phyloP scores from a whole-genome alignment of 2,329 filamentous ascomycete genomes.

The Paraconiothyrium sp. region DNA sequence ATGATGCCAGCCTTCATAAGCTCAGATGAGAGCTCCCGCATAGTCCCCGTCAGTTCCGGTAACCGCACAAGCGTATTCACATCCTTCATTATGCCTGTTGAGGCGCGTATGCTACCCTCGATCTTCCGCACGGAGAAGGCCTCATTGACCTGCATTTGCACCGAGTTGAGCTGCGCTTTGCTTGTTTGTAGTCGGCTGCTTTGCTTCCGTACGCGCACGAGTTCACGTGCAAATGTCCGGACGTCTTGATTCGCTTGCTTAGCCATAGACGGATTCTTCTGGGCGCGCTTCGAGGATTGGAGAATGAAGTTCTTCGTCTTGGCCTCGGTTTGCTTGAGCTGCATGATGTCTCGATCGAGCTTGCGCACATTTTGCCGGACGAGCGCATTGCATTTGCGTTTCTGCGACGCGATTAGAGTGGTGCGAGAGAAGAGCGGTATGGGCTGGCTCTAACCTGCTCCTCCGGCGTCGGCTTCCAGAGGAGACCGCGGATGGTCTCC shows the following conservation, averaged over 20 bases:
- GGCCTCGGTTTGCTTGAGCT: slow-evolving; percentile 78
- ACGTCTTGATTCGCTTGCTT: slow-evolving; percentile 83
- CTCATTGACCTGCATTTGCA: slow-evolving; percentile 98
- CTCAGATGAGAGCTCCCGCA: slow-evolving; percentile 87
- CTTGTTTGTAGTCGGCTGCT: slow-evolving; percentile 79
- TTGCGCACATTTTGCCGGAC: slow-evolving; percentile 91
- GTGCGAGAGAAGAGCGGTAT: not conserved
- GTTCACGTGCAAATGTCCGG: slow-evolving; percentile 86
- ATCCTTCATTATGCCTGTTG: slow-evolving; percentile 95
- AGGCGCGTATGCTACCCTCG: slow-evolving; percentile 86
- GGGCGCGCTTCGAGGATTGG: slow-evolving; percentile 80
- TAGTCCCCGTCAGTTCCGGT: slow-evolving; percentile 87
- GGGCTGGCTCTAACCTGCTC: slow-evolving; percentile 73
- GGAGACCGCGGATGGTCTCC: slow-evolving; percentile 86
- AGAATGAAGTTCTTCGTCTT: slow-evolving; percentile 83
- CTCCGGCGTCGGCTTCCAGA: slow-evolving; percentile 92
- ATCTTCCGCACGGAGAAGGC: slow-evolving; percentile 96
- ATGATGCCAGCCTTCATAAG: slow-evolving; percentile 95
- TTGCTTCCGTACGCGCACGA: slow-evolving; percentile 83
- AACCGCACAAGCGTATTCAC: slow-evolving; percentile 86
- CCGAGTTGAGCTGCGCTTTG: slow-evolving; percentile 90
- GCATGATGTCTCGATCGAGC: slow-evolving; percentile 88
- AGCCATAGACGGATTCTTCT: slow-evolving; percentile 80
- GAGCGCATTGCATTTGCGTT: slow-evolving; percentile 92
- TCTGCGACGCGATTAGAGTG: slow-evolving; percentile 61